Evolutionary conservation across 2,329 filamentous ascomycete genomes (phyloP), one percentile per base, ranked within the genome.

Genomic region (Penicillium sp.): DNA sequence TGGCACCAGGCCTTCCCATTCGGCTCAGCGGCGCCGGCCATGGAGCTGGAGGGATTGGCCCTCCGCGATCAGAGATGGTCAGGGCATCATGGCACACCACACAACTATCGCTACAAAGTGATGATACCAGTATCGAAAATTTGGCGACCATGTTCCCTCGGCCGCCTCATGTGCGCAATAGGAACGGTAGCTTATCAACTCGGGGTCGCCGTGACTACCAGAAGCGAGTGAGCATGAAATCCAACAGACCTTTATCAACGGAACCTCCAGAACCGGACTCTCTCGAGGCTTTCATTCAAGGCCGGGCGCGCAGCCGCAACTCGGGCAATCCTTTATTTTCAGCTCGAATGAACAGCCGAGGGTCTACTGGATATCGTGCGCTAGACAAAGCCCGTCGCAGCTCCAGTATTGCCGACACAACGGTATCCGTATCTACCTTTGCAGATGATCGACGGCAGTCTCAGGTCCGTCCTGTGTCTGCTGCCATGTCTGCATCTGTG

Each of bases 1-100:
- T 72, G 24, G 68, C 71, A 21, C 63, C 71, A 5, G 73, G 73
- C 9, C 62, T 75, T 30, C 73, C 74, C 0, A 62, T 71, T n/a
- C 64, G 74, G 55, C 63, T 72, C 18, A 76, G 73, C 52, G 74
- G 74, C 18, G 73, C 72, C 18, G 73, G 73, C 2, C 73, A 76
- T 61, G 74, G 74, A 4, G 69, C 71, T 2, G 73, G 74, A 42
- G 71, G 72, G 3, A 67, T 74, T 16, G 68, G 70, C n/a, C 67
- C 70, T 30, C 64, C 69, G 4, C 68, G 70, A 9, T 65, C 69
- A 55, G 69, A 68, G n/a, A 53, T 68, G 3, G 68, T 70, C 6
- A 65, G 68, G 16, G 60, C 65, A 45, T 74, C 73, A 33, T 75
- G 72, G 72, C 70, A 74, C 55, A 72, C 69, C 52, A 68, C 68